Evolutionary conservation across 2,329 filamentous ascomycete genomes (phyloP), one percentile per base, ranked within the genome.

Genomic region (Apiospora sp.): DNA sequence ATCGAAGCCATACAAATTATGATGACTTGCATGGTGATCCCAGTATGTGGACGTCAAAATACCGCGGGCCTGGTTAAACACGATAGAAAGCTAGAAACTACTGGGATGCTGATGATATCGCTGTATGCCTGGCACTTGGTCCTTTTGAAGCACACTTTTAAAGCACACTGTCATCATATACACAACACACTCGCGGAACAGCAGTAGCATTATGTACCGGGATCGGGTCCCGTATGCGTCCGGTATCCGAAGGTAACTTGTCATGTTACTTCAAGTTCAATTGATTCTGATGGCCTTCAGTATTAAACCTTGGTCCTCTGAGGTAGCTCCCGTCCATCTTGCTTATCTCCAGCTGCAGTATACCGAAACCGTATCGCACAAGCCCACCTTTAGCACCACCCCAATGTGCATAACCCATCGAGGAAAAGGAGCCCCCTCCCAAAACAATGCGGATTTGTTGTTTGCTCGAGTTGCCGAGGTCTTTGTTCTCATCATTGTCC

Each of bases 341-440:
- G 58, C 58, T 64, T 64, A 64, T 64, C 58, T 41, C 58, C 16
- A 64, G 58, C 58, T 41, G 58, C 58, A 64, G 58, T 41, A 41
- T 64, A 64, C 58, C 58, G 54, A 64, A 41, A 41, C 58, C 49
- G 34, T n/a, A 41, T 24, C 4, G 58, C 34, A 64, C 58, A 41
- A 64, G 12, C 34, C 34, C 12, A 41, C 34, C 19, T 34, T 64
- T 34, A 37, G 58, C 58, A 24, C 58, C 58, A n/a, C 34, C 58
- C 34, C 58, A 41, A 41, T 34, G 51, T 41, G 46, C 46, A 49
- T n/a, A 34, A 41, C 2, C 22, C 58, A 34, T 64, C 58, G 58
- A 64, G 58, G 34, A 41, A 41, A 64, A 64, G 58, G 58, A 64
- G 19, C 19, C n/a, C 58, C 12, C 12, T n/a, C 30, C 58, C 12